Evolutionary conservation across 1,284 basidiomycete species (phyloP).

Genomic region (Rhizoctonia solani): DNA sequence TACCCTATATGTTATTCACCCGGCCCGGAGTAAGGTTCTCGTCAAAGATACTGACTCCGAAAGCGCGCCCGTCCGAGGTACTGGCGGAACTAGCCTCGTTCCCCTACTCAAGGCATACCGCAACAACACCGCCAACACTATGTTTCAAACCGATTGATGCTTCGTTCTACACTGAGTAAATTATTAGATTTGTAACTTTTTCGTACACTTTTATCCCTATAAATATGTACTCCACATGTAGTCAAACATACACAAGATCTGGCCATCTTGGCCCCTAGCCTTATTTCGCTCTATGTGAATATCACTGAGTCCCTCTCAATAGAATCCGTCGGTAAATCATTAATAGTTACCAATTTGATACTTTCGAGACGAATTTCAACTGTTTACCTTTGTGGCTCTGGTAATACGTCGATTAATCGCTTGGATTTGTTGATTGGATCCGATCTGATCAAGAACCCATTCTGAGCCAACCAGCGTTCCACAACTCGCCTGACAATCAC

Average conservation of each 20-base stretch:
- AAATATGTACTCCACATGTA: not conserved
- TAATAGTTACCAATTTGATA: too few species aligned
- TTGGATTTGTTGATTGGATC: too few species aligned
- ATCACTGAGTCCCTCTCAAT: too few species aligned
- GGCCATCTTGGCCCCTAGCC: too few species aligned
- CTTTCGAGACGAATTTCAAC: too few species aligned
- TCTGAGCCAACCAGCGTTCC: too few species aligned
- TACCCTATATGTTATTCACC: slow-evolving; percentile 51
- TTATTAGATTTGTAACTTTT: not conserved
- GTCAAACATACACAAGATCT: not conserved
- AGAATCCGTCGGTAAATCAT: too few species aligned
- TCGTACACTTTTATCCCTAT: not conserved
- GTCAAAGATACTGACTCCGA: slow-evolving; percentile 28
- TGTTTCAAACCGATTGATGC: not conserved
- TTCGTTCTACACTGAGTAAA: not conserved
- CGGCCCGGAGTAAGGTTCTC: slow-evolving; percentile 40
- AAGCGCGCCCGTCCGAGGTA: slow-evolving; percentile 49
- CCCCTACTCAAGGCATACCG: slow-evolving; percentile 50
- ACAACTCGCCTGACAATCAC: too few species aligned
- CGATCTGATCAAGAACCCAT: too few species aligned
- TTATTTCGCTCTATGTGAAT: too few species aligned
- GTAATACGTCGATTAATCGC: too few species aligned
- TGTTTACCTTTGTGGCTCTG: too few species aligned
- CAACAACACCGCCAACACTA: slow-evolving; percentile 26
- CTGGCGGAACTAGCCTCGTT: slow-evolving; percentile 54